Percentiles rank a stretch among this genome's conserved stretches.
These are phyloP conservation scores for Candida ascalaphidarum DNA, from an alignment of 805 yeast genomes.

Conservation along the genomic window DNA sequence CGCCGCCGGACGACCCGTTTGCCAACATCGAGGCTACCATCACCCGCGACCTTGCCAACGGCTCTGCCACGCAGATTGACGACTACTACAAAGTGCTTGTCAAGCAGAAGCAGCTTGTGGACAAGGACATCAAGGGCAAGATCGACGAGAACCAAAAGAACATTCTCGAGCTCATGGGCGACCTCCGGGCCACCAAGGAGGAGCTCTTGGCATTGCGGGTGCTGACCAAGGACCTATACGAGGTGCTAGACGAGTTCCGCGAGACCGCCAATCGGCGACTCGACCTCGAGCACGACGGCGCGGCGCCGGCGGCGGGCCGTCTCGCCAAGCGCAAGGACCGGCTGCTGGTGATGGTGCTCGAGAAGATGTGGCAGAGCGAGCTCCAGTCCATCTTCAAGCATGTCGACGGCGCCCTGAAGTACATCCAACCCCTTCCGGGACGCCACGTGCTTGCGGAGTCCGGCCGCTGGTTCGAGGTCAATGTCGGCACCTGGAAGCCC, in stretches of 20 bases:
- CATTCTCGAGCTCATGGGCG: slow-evolving; percentile 50
- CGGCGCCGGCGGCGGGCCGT: too few species aligned
- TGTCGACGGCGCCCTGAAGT: slow-evolving; percentile 87
- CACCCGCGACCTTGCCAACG: slow-evolving; percentile 41
- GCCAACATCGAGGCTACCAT: slow-evolving; percentile 9
- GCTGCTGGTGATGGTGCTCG: slow-evolving; percentile 62
- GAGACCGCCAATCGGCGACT: slow-evolving; percentile 53
- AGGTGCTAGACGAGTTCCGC: slow-evolving; percentile 48
- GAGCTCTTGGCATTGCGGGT: slow-evolving; percentile 56
- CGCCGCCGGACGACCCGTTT: slow-evolving; percentile 5
- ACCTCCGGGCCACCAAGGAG: slow-evolving; percentile 53
- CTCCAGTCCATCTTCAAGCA: slow-evolving; percentile 63
- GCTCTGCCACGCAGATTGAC: slow-evolving; percentile 67
- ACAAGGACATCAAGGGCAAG: slow-evolving; percentile 47
- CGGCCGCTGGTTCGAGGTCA: slow-evolving; percentile 80
- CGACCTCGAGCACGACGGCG: slow-evolving; percentile 31
- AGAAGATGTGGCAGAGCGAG: slow-evolving; percentile 75
- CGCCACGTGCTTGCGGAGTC: slow-evolving; percentile 75
- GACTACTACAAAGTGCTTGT: slow-evolving; percentile 51
- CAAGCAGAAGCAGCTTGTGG: slow-evolving; percentile 41
- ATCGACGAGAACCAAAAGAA: slow-evolving; percentile 57
- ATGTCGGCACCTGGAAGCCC: slow-evolving; percentile 78
- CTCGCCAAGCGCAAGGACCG: slow-evolving; percentile 49
- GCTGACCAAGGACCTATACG: slow-evolving; percentile 51
- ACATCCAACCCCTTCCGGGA: slow-evolving; percentile 65